phyloP scores from a whole-genome alignment of 306 rosid species.

The Glycyrrhiza uralensis region DNA sequence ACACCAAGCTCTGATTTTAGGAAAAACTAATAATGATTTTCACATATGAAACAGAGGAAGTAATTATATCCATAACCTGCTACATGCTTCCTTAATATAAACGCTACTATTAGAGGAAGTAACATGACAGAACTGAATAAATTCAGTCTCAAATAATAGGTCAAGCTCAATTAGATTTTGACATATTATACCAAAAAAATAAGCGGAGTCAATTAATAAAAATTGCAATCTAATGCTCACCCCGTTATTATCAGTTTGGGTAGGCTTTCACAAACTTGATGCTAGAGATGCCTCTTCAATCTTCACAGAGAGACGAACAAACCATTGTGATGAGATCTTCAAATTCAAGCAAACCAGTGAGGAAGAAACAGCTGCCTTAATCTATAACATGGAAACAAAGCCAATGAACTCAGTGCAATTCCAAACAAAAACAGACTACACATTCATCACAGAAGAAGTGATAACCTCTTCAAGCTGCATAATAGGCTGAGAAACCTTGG shows the following conservation, averaged over 20 bases:
- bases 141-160: neutral
- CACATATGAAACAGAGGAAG: neutral
- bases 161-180: too few relatives aligned
- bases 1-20: neutral
- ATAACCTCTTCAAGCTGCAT: conserved; percentile 95
- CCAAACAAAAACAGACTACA: conserved; percentile 10
- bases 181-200: too few relatives aligned
- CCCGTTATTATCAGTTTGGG: too few relatives aligned
- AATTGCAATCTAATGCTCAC: too few relatives aligned
- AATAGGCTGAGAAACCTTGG: conserved; percentile 83
- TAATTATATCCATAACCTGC: neutral
- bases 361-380: conserved; percentile 80
- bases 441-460: neutral
- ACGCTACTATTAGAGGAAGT: neutral
- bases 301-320: too few relatives aligned
- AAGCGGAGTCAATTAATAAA: too few relatives aligned
- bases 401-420: conserved; percentile 13
- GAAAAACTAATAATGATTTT: neutral
- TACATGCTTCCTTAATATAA: neutral
- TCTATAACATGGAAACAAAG: conserved; percentile 40
- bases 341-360: too few relatives aligned
- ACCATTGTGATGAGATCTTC: too few relatives aligned
- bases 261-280: too few relatives aligned
- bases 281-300: too few relatives aligned
- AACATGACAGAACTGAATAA: neutral